Evolutionary conservation across 257 asterid genomes (phyloP), one percentile per base, ranked within the genome.

Genomic region (Solanum sitiens): DNA sequence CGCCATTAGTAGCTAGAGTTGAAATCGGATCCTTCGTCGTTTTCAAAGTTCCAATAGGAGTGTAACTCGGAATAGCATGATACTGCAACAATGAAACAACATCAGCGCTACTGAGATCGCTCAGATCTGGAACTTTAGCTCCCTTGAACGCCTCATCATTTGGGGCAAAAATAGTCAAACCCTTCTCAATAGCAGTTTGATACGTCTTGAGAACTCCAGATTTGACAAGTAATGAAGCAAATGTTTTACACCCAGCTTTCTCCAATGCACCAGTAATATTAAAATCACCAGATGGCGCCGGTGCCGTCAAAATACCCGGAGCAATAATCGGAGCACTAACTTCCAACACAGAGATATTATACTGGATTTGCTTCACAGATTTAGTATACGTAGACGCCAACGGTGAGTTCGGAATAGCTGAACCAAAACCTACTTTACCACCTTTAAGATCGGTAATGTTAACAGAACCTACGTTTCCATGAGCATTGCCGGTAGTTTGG

Each of bases 401-500:
- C 1, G 92, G 90, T 18, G 99, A 94, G 32, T 98, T 97, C 3
- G 98, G 88, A 1, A 90, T 90, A 53, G 98, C 98, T 61, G 98
- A 96, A 20, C 99, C 99, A 92, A 97, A 95, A 5, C 94, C 99
- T 59, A 97, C 98, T 74, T 94, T 95, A 2, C 99, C 99, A 27
- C 98, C 99, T 68, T 92, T 93, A 2, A 92, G 88, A 67, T 94
- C 96, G 42, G 99, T 95, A 84, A 95, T 97, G 92, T 97, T 97
- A 91, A 97, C 98, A 87, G 93, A 93, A 3, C 99, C 99, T 5
- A 94, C 91, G 56, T 93, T 93, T 1, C 96, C 98, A 67, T 65
- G 94, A 88, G 99, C 96, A 89, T 93, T 95, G 0, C 99, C 99
- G 85, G 99, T 95, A 23, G 99, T 95, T 79, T 97, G 99, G 89